phyloP scores from a whole-genome alignment of 805 yeast genomes.

The Pichia cabralensis region DNA sequence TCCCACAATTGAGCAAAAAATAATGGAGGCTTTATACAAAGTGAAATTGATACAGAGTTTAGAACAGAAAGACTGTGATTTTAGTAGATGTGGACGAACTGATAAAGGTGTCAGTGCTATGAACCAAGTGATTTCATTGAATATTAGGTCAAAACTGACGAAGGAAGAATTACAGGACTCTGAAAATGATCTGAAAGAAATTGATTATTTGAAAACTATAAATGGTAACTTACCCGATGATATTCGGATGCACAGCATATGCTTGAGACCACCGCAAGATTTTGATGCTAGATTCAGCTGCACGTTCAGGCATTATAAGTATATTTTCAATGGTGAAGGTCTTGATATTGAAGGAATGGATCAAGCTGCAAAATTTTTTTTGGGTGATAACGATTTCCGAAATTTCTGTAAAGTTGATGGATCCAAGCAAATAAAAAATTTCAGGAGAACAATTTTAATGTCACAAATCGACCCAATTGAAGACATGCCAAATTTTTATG shows the following conservation, averaged over 20 bases:
- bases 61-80: slow-evolving; percentile 54
- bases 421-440: slow-evolving; percentile 81
- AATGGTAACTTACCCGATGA: slow-evolving; percentile 75
- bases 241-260: slow-evolving; percentile 70
- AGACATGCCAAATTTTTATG: slow-evolving; percentile 35
- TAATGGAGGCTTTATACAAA: slow-evolving; percentile 60
- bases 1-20: slow-evolving; percentile 78
- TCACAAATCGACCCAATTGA: slow-evolving; percentile 16
- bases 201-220: slow-evolving; percentile 65
- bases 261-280: slow-evolving; percentile 69
- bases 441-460: slow-evolving; percentile 47
- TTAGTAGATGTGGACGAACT: slow-evolving; percentile 90
- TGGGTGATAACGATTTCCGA: slow-evolving; percentile 83
- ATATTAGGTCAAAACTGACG: slow-evolving; percentile 59
- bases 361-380: slow-evolving; percentile 48
- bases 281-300: slow-evolving; percentile 96
- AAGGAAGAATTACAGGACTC: slow-evolving; percentile 52
- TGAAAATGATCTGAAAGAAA: slow-evolving; percentile 51
- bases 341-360: slow-evolving; percentile 61
- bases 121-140: slow-evolving; percentile 83
- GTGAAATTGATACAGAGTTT: slow-evolving; percentile 54
- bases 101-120: slow-evolving; percentile 96
- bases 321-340: slow-evolving; percentile 50
- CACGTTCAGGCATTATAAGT: slow-evolving; percentile 73
- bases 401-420: slow-evolving; percentile 94